Evolutionary conservation across 2,329 filamentous ascomycete species (phyloP).

Genomic region (Lachnellula hyalina): DNA sequence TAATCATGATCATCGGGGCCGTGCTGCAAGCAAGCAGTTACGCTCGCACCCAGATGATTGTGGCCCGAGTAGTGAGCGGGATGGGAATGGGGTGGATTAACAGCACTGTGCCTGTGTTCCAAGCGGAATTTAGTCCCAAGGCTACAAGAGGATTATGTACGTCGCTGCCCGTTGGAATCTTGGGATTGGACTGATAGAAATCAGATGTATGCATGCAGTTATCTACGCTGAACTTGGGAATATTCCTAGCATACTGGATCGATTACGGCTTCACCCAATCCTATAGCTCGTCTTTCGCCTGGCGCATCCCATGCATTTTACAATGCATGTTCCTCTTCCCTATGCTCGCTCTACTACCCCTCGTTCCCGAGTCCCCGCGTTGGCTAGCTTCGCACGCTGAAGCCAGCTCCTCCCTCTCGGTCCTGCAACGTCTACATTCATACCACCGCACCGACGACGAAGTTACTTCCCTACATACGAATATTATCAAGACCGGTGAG

Average conservation of each 20-base stretch:
- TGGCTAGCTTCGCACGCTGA: slow-evolving; percentile 39
- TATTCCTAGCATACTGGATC: slow-evolving; percentile 57
- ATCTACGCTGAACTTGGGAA: slow-evolving; percentile 47
- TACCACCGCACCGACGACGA: slow-evolving; percentile 18
- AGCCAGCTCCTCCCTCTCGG: slow-evolving; percentile 37
- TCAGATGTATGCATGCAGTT: slow-evolving; percentile 42
- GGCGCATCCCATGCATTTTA: slow-evolving; percentile 57
- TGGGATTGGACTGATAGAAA: not conserved
- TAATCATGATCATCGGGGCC: slow-evolving; percentile 53
- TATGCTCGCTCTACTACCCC: slow-evolving; percentile 47
- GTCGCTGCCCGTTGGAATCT: not conserved
- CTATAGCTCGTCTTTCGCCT: slow-evolving; percentile 39
- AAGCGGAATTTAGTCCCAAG: slow-evolving; percentile 41
- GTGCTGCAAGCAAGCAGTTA: slow-evolving; percentile 36
- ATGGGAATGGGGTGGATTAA: slow-evolving; percentile 43
- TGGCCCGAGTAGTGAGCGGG: slow-evolving; percentile 43
- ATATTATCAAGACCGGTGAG: slow-evolving; percentile 32
- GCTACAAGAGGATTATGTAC: slow-evolving; percentile 33
- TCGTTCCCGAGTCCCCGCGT: slow-evolving; percentile 45
- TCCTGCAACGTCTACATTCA: slow-evolving; percentile 47
- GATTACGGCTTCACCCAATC: slow-evolving; percentile 53
- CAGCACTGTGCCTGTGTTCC: slow-evolving; percentile 50
- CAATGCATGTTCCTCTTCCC: slow-evolving; percentile 53
- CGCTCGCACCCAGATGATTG: slow-evolving; percentile 47
- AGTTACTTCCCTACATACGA: slow-evolving; percentile 25